phyloP scores from a whole-genome alignment of 2,329 filamentous ascomycete genomes.

The Leptographium wingfieldii region DNA sequence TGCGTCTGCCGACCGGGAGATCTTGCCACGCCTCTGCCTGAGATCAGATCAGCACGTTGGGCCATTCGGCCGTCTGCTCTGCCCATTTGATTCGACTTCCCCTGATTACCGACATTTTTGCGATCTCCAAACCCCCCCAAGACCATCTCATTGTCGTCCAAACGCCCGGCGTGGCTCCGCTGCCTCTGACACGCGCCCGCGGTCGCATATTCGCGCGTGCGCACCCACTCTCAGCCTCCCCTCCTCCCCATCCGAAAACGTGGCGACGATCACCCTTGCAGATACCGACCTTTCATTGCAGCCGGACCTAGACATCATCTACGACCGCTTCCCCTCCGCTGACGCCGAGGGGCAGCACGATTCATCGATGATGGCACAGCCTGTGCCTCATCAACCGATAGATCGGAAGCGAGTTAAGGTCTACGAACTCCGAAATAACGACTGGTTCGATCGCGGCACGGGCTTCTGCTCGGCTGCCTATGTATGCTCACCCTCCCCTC shows the following conservation, averaged over 20 bases:
- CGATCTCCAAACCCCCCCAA: not conserved
- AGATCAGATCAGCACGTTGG: not conserved
- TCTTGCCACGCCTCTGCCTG: not conserved
- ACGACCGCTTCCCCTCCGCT: slow-evolving; percentile 28
- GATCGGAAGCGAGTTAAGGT: slow-evolving; percentile 84
- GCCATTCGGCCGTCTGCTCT: not conserved
- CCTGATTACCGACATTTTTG: not conserved
- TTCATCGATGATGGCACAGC: slow-evolving; percentile 59
- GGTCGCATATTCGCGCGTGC: slow-evolving; percentile 7
- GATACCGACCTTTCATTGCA: slow-evolving; percentile 46
- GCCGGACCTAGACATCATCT: slow-evolving; percentile 45
- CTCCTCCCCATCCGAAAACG: slow-evolving; percentile 21
- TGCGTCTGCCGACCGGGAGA: not conserved
- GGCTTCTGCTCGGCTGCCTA: slow-evolving; percentile 82
- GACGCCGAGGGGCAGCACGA: slow-evolving; percentile 40
- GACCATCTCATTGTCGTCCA: not conserved
- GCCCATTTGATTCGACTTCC: not conserved
- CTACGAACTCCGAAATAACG: slow-evolving; percentile 95
- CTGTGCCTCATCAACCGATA: slow-evolving; percentile 54
- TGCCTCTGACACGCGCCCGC: slow-evolving; percentile 14
- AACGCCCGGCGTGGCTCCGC: not conserved
- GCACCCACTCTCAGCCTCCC: slow-evolving; percentile 11
- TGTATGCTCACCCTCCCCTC: slow-evolving; percentile 44
- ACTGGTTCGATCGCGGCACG: slow-evolving; percentile 97
- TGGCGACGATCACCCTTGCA: slow-evolving; percentile 42